Percentiles rank a stretch among this genome's conserved stretches.
Evolutionary conservation across 495 filamentous ascomycete genomes (phyloP).

Genomic region (Aeminium ludgeri): DNA sequence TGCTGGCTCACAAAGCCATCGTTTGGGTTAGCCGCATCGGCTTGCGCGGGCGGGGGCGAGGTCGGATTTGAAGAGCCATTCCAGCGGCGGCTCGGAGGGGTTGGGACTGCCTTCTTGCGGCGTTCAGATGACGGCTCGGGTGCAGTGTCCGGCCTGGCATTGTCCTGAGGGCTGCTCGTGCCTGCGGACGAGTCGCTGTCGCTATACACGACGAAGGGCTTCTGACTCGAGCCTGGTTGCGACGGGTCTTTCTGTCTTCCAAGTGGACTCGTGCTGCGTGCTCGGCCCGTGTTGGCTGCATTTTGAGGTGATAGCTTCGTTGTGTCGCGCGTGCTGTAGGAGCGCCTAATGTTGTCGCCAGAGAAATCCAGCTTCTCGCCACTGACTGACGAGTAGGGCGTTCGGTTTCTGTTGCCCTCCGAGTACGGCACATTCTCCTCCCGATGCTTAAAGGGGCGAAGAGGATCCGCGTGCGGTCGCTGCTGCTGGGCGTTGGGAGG

Average conservation of each 20-base stretch:
- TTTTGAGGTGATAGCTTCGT: slow-evolving; percentile 17
- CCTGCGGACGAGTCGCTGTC: slow-evolving; percentile 1
- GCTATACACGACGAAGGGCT: slow-evolving; percentile 8
- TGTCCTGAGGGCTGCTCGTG: not conserved
- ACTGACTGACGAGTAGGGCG: slow-evolving; percentile 48
- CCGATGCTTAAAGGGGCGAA: slow-evolving; percentile 27
- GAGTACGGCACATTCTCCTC: slow-evolving; percentile 16
- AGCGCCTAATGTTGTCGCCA: slow-evolving; percentile 29
- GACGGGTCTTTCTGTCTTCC: slow-evolving; percentile 1
- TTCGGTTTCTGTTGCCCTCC: slow-evolving; percentile 38
- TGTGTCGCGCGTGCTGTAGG: slow-evolving; percentile 31
- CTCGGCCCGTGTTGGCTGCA: slow-evolving; percentile 1
- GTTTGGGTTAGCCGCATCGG: no score
- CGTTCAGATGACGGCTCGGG: not conserved
- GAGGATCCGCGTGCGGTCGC: slow-evolving; percentile 32
- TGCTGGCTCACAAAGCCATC: no score
- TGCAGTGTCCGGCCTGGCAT: slow-evolving; percentile 3
- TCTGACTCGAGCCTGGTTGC: not conserved
- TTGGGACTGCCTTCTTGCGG: no score
- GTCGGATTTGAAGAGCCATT: no score
- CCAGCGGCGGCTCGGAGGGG: no score
- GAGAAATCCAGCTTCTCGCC: slow-evolving; percentile 52
- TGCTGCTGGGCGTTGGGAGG: slow-evolving; percentile 7
- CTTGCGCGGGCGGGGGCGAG: no score
- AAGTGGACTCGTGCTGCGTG: slow-evolving; percentile 15